Percentiles rank a stretch among this genome's conserved stretches.
Evolutionary conservation across 768 basidiomycete genomes (phyloP).

Genomic region (Russula olivacea): DNA sequence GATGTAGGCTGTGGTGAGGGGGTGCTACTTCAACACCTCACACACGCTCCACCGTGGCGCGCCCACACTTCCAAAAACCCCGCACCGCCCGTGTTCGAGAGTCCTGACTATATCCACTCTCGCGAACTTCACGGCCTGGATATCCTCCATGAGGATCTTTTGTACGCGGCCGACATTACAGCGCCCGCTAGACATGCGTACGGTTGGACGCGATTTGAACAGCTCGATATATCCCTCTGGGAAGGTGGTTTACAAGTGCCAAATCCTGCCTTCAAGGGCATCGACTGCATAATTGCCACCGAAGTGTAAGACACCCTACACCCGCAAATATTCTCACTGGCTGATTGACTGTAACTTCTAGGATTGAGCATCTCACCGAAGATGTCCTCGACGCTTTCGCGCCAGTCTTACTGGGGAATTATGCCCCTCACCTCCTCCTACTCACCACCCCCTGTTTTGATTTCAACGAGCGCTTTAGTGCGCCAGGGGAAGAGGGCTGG

Average conservation of each 20-base stretch:
- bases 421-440: constrained; percentile 66
- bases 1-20: constrained; percentile 87
- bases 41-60: constrained; percentile 71
- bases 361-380: constrained; percentile 73
- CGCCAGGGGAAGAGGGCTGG: constrained; percentile 39
- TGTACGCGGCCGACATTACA: constrained; percentile 45
- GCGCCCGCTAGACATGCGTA: constrained; percentile 34
- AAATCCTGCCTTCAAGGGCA: constrained; percentile 58
- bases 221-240: constrained; percentile 61
- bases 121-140: constrained; percentile 64
- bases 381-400: constrained; percentile 56
- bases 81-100: constrained; percentile 10
- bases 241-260: constrained; percentile 63
- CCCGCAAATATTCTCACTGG: constrained; percentile 1
- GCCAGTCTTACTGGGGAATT: constrained; percentile 67
- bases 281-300: constrained; percentile 68
- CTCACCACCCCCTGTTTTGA: constrained; percentile 83
- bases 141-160: constrained; percentile 48
- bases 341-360: constrained; percentile 29
- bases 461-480: constrained; percentile 71
- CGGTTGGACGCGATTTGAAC: constrained; percentile 54
- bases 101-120: constrained; percentile 46
- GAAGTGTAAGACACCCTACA: constrained; percentile 59
- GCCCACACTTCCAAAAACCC: constrained; percentile 31
- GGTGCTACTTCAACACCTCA: constrained; percentile 59